These are phyloP conservation scores for Suillus weaverae DNA, from an alignment of 768 basidiomycete genomes.

Conservation along the genomic window DNA sequence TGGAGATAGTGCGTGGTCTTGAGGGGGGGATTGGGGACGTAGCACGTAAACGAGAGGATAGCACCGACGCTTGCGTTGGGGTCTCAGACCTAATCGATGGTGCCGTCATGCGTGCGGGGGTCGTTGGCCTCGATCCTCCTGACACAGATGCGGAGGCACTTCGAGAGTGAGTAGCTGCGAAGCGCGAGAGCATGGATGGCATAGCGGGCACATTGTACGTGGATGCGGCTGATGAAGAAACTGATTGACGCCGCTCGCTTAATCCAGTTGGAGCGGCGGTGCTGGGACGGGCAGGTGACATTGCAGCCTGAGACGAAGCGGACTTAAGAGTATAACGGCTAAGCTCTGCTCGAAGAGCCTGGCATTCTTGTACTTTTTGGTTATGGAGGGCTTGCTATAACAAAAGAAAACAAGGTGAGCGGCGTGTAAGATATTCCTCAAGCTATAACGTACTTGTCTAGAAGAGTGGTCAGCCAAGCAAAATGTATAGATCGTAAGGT, in stretches of 20 bases:
- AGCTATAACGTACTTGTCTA: conserved; percentile 58
- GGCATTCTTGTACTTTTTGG: conserved; percentile 72
- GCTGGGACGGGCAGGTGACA: conserved; percentile 26
- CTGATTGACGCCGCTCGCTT: conserved; percentile 32
- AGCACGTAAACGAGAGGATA: conserved; percentile 28
- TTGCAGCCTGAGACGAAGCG: conserved; percentile 16
- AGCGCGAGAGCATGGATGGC: conserved; percentile 51
- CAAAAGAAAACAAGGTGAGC: conserved; percentile 19
- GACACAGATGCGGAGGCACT: conserved; percentile 53
- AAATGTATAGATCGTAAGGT: conserved; percentile 13
- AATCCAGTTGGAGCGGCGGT: conserved; percentile 26
- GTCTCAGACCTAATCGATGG: conserved; percentile 25
- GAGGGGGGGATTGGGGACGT: conserved; percentile 37
- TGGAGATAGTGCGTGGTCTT: conserved; percentile 51
- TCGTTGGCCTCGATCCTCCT: conserved; percentile 34
- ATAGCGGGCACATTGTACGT: conserved; percentile 37
- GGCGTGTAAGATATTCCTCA: conserved; percentile 9
- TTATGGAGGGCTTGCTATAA: conserved; percentile 57
- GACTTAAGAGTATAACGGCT: conserved; percentile 47
- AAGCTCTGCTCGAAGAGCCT: conserved; percentile 65
- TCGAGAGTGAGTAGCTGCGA: conserved; percentile 53
- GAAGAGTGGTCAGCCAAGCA: conserved; percentile 24
- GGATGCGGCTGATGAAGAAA: conserved; percentile 32
- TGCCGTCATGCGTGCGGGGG: conserved; percentile 30
- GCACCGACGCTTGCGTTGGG: conserved; percentile 23